phyloP scores from a whole-genome alignment of 805 yeast genomes.

The Barnettozyma californica region DNA sequence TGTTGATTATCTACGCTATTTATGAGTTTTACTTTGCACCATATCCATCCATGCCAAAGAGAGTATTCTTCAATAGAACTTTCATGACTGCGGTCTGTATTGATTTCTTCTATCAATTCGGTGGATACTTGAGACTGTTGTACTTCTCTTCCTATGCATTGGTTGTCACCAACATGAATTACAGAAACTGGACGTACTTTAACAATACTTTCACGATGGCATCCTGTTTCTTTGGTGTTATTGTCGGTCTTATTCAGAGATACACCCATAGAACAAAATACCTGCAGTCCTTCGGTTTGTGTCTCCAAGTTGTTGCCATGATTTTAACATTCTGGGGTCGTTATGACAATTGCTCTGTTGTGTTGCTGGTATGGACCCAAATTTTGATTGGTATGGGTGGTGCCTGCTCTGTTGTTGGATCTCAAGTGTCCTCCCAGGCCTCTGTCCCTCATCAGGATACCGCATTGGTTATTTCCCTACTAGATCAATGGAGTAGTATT shows the following conservation, averaged over 20 bases:
- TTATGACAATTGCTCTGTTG: conserved; percentile 15
- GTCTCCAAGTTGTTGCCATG: conserved; percentile 31
- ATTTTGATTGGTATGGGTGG: conserved; percentile 37
- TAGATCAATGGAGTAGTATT: conserved; percentile 30
- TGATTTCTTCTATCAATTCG: conserved; percentile 28
- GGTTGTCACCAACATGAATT: conserved; percentile 29
- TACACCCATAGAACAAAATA: conserved; percentile 32
- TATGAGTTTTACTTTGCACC: conserved; percentile 33
- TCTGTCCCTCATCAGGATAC: conserved; percentile 38
- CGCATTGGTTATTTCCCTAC: conserved; percentile 34
- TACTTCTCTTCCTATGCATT: conserved; percentile 33
- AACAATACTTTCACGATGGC: conserved; percentile 33
- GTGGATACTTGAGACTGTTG: conserved; percentile 25
- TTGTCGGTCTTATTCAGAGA: conserved; percentile 33
- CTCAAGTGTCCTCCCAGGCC: conserved; percentile 35
- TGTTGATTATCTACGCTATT: conserved; percentile 28
- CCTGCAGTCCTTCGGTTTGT: conserved; percentile 31
- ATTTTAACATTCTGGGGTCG: conserved; percentile 29
- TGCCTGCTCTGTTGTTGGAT: conserved; percentile 32
- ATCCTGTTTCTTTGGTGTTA: conserved; percentile 33
- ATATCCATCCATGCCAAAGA: conserved; percentile 30
- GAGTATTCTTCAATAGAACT: conserved; percentile 31
- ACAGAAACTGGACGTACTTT: conserved; percentile 33
- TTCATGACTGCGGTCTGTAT: conserved; percentile 28
- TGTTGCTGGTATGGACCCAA: conserved; percentile 29